Evolutionary conservation across 805 yeast genomes (phyloP).

Genomic region (Candida pseudoglaebosa): DNA sequence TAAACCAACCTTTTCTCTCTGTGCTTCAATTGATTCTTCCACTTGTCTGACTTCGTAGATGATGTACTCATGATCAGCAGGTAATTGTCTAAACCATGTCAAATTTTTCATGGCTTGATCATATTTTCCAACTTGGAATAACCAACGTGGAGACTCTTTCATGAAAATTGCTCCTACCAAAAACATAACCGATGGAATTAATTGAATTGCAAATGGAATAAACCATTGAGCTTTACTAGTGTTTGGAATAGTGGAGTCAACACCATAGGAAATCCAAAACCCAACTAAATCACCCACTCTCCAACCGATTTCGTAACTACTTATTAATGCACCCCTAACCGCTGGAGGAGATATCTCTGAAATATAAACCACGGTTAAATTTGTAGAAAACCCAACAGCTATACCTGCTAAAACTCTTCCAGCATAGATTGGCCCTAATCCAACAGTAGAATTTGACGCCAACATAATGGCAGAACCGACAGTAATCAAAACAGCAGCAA

Average conservation of each 20-base stretch:
- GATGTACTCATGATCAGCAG: conserved; percentile 31
- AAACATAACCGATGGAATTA: conserved; percentile 34
- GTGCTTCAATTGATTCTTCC: conserved; percentile 27
- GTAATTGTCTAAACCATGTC: conserved; percentile 32
- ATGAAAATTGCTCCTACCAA: conserved; percentile 28
- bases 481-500: conserved; percentile 30
- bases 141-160: conserved; percentile 37
- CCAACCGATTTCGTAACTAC: conserved; percentile 36
- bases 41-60: conserved; percentile 34
- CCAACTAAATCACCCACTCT: conserved; percentile 37
- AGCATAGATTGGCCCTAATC: conserved; percentile 34
- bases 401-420: conserved; percentile 36
- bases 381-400: conserved; percentile 33
- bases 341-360: conserved; percentile 36
- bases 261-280: conserved; percentile 35
- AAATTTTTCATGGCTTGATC: conserved; percentile 32
- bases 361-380: conserved; percentile 33
- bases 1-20: conserved; percentile 25
- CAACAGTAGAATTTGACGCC: conserved; percentile 22
- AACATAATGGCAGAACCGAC: conserved; percentile 36
- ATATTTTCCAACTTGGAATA: conserved; percentile 25
- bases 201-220: conserved; percentile 37
- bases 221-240: conserved; percentile 33
- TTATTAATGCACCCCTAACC: conserved; percentile 28
- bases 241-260: conserved; percentile 22